Base-by-base conservation (phyloP, 2,329 filamentous ascomycete genomes). In the Aspergillus ibericus region DNA sequence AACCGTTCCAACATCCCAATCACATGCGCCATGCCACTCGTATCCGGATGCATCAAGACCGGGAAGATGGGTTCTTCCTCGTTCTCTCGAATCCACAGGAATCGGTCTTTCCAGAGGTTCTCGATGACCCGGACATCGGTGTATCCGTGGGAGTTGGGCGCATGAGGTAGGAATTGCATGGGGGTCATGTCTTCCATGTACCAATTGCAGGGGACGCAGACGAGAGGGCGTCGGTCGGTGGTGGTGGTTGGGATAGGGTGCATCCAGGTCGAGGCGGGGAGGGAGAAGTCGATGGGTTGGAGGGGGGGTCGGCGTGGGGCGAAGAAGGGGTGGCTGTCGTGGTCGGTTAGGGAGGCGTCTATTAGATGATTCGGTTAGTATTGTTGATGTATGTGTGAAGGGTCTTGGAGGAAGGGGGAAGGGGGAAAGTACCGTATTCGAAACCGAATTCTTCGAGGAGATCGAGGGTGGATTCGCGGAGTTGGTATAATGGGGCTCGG, bases 21-120 rank as follows among this genome's bases (percentile, higher is more conserved):
- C 1, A 87, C 78, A 75, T 86, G 84, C 48, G 83, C 82, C 81
- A 85, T 84, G 0, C 84, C 84, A 66, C 80, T 84, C 3, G 82
- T 85, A 72, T 85, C 83, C 0, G 83, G 83, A 72, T 85, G 83
- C 65, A 85, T 68, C 2, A 85, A 71, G 16, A 85, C 67, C 16
- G 80, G 80, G 53, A 85, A 85, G 0, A 85, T 70, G 29, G 70
- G 66, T 15, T 72, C 68, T n/a, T 66, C 66, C 34, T 75, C 73
- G 32, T 79, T 76, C 51, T 79, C 75, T 57, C 77, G 77, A n/a
- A 86, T 73, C 77, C 80, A 88, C 60, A 82, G 76, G 63, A 87
- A 85, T 12, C 82, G 78, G 64, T 86, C 84, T 64, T 77, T 81
- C 85, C 85, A 87, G 75, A 87, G 82, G 59, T 81, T 77, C 74